phyloP scores from a whole-genome alignment of 129 eudicot genomes.

The Pittosporum tobira region DNA sequence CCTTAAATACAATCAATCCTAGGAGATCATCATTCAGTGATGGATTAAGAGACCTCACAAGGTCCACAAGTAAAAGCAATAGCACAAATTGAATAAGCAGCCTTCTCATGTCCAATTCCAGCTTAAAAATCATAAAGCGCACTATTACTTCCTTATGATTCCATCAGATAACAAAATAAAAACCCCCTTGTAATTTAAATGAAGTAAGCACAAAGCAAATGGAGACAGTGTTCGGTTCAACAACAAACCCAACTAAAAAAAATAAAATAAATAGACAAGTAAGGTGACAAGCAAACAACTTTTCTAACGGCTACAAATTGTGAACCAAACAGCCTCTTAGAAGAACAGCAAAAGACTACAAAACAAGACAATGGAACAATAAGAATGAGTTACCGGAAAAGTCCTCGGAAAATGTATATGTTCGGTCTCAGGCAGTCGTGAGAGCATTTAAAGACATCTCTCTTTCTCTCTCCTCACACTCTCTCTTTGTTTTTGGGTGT shows the following conservation, averaged over 20 bases:
- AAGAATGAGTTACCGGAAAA: not conserved
- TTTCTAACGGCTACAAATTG: not conserved
- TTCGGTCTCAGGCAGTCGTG: not conserved
- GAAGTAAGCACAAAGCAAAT: not conserved
- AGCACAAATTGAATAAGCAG: not conserved
- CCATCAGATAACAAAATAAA: not conserved
- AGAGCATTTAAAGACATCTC: not conserved
- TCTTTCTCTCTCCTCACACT: not conserved
- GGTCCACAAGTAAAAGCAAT: not conserved
- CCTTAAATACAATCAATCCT: conserved; percentile 12
- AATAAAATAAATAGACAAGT: not conserved
- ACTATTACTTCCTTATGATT: not conserved
- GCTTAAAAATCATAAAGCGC: not conserved
- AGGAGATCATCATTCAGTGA: conserved; percentile 7
- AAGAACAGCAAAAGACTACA: not conserved
- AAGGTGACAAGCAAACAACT: conserved; percentile 1
- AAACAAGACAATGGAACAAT: not conserved
- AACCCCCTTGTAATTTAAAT: not conserved
- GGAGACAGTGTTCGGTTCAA: not conserved
- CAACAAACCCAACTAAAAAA: not conserved
- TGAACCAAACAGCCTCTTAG: not conserved
- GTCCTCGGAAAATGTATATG: not conserved
- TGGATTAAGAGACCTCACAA: not conserved
- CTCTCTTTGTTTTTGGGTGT: not conserved
- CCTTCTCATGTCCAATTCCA: conserved; percentile 3